Evolutionary conservation across 805 yeast species (phyloP), one percentile per base, ranked within the genome.

Genomic region (Wickerhamiella cacticola): DNA sequence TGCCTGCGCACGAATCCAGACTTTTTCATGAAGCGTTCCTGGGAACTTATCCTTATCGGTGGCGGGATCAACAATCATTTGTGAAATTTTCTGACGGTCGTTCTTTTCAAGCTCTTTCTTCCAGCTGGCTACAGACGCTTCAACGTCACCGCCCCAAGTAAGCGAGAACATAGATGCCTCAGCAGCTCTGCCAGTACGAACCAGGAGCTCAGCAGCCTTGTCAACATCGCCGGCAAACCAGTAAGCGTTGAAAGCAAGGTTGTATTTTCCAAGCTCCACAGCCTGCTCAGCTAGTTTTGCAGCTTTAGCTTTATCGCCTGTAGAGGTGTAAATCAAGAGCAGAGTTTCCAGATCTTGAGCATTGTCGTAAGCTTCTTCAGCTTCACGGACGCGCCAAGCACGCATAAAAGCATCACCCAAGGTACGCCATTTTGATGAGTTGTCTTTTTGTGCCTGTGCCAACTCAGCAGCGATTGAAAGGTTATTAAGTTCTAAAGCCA

Each of bases 161-260:
- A 73, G 69, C 31, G 82, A 82, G 54, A 92, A 74, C 52, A 92
- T 62, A 2, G 96, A 75, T 26, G 96, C 96, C 65, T 92, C 98
- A 1, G 94, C 71, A 50, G 70, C 71, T 61, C 94, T 76, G 33
- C 76, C 83, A 46, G 85, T 74, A 59, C 74, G 70, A 41, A 74
- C 70, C 56, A 92, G 72, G 54, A 92, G 68, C 19, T 76, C 74
- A 48, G 79, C 71, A 55, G 88, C 82, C 36, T 72, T 69, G 15
- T 68, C 66, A 33, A 77, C 69, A 60, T 86, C 82, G 34, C 94
- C 89, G 26, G 80, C 75, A 48, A 79, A 69, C 97, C 97, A 92
- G 63, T 79, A 78, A 10, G 95, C 82, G 61, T 84, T 86, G 70
- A 87, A 92, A 22, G 97, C 95, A 50, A 88, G 70, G 63, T 92